Evolutionary conservation across 495 filamentous ascomycete species (phyloP).

Genomic region (Thermothielavioides terrestris): DNA sequence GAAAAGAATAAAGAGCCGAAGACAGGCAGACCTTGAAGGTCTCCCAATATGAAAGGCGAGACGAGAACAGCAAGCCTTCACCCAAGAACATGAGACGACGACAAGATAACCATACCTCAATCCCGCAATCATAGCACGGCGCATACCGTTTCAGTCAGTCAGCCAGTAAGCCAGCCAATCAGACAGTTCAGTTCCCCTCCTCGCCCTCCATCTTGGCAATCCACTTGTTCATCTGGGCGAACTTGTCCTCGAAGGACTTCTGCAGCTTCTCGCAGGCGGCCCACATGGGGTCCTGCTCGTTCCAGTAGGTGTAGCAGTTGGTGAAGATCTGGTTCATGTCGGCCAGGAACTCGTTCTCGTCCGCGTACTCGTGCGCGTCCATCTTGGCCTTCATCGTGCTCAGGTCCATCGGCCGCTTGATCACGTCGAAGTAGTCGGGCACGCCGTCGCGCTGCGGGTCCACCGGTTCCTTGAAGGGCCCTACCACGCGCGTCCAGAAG

Average conservation of each 20-base stretch:
- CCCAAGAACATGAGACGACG: no score
- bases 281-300: conserved; percentile 36
- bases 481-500: conserved; percentile 51
- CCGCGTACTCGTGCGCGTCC: conserved; percentile 32
- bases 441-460: conserved; percentile 37
- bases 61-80: no score
- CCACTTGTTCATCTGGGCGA: conserved; percentile 41
- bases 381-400: conserved; percentile 43
- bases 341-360: conserved; percentile 35
- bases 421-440: conserved; percentile 40
- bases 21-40: no score
- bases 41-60: no score
- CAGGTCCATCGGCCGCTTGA: conserved; percentile 43
- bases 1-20: no score
- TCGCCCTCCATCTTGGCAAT: conserved; percentile 40
- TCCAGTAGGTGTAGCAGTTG: conserved; percentile 44
- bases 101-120: no score
- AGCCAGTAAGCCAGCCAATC: no score
- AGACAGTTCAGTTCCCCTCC: conserved; percentile 29
- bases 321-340: conserved; percentile 44
- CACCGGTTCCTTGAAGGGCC: conserved; percentile 43
- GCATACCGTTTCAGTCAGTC: no score
- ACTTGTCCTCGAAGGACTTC: conserved; percentile 45
- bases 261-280: conserved; percentile 37
- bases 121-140: no score